phyloP scores from a whole-genome alignment of 768 basidiomycete genomes.

The Naganishia randhawae region DNA sequence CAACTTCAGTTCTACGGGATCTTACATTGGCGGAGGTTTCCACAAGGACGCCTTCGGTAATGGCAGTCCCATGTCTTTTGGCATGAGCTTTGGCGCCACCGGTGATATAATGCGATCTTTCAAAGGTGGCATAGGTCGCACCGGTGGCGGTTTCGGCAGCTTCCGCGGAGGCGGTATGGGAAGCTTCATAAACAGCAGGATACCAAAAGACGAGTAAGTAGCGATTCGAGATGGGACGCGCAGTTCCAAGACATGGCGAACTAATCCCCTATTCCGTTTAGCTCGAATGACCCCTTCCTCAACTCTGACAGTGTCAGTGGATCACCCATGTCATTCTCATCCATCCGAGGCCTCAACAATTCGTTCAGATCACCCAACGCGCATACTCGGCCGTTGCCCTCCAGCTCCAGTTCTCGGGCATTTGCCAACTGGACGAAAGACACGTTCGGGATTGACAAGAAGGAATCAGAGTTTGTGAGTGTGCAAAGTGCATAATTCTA shows the following conservation, averaged over 20 bases:
- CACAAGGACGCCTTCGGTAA: not conserved
- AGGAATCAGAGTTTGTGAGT: slow-evolving; percentile 33
- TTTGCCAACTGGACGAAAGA: slow-evolving; percentile 18
- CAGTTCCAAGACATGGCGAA: not conserved
- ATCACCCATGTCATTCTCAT: slow-evolving; percentile 23
- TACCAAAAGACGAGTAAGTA: slow-evolving; percentile 27
- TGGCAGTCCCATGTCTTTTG: slow-evolving; percentile 30
- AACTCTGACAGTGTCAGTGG: not conserved
- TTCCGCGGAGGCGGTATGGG: slow-evolving; percentile 22
- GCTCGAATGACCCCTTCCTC: slow-evolving; percentile 4
- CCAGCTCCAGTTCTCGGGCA: slow-evolving; percentile 7
- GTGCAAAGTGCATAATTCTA: not conserved
- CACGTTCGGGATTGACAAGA: slow-evolving; percentile 19
- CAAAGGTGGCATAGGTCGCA: slow-evolving; percentile 2
- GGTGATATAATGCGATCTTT: slow-evolving; percentile 22
- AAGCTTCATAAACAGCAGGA: slow-evolving; percentile 23
- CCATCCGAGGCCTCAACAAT: slow-evolving; percentile 27
- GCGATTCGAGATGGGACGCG: not conserved
- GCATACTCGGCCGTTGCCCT: slow-evolving; percentile 5
- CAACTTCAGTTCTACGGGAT: slow-evolving; percentile 16
- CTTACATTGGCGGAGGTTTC: slow-evolving; percentile 12
- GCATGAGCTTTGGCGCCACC: slow-evolving; percentile 28
- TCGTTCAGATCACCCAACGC: slow-evolving; percentile 28
- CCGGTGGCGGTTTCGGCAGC: slow-evolving; percentile 22
- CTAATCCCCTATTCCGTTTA: not conserved